Evolutionary conservation across 768 basidiomycete species (phyloP), one percentile per base, ranked within the genome.

Genomic region (Erythrobasidium yunnanense): DNA sequence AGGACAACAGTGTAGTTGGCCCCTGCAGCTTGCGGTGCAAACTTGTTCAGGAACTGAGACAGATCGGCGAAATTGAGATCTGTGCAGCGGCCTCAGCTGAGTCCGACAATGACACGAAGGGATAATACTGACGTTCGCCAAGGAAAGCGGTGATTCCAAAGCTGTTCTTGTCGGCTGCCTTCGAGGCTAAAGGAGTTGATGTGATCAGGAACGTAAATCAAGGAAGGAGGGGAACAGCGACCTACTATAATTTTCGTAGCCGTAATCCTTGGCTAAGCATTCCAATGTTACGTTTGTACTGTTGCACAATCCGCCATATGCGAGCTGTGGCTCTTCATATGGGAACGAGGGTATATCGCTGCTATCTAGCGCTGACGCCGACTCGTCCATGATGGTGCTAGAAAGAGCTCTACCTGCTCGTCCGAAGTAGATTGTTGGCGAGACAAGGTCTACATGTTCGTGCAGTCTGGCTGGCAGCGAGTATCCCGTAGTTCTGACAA

Each of bases 81-180:
- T 55, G n/a, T 27, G 53, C 4, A 15, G 42, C 15, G 15, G 42
- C 42, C 15, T 45, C 42, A 20, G 22, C 15, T 6, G 22, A 7
- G 7, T n/a, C 6, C n/a, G 11, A n/a, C n/a, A n/a, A n/a, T n/a
- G n/a, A n/a, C n/a, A n/a, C n/a, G n/a, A 5, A 18, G 22, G 29
- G 7, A 4, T 7, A 30, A 6, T 33, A 17, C 53, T 55, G 20
- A 55, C 53, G 53, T 27, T 55, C 53, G 29, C 35, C 53, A 17
- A 55, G 27, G 29, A 30, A 55, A 30, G 29, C 53, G 5, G 53
- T 55, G 23, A 55, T 55, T 20, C 53, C 53, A 20, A 55, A 55
- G 22, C 29, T 30, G 20, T 55, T 55, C 53, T 55, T 55, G 29
- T 55, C 53, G 5, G 53, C 53, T 18, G 53, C 53, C 53, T 55